A percentile compares a stretch with the other conserved stretches of the same genome.
These are phyloP conservation scores for Warburgia ugandensis DNA, from an alignment of 164 flowering plant genomes.

Conservation along the genomic window DNA sequence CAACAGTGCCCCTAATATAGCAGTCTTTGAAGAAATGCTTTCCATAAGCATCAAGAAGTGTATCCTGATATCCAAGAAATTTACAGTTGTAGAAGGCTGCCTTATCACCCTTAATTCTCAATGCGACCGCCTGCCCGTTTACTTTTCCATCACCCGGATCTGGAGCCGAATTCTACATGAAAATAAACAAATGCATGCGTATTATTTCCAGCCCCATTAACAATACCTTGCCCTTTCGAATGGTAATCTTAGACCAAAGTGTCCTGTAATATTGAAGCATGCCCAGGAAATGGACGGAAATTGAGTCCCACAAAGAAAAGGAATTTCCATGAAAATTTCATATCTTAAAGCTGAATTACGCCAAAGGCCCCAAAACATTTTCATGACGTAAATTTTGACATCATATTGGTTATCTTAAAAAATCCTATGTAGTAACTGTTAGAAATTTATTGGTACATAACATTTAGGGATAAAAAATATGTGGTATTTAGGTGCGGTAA, in stretches of 20 bases:
- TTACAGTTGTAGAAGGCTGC: constrained; percentile 16
- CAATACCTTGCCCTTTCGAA: not conserved
- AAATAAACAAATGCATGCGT: not conserved
- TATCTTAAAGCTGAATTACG: too few species aligned
- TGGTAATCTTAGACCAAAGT: not conserved
- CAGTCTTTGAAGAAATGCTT: constrained; percentile 17
- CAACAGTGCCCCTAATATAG: constrained; percentile 16
- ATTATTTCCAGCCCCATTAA: not conserved
- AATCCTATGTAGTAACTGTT: too few species aligned
- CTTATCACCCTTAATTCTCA: constrained; percentile 14
- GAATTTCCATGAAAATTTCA: too few species aligned
- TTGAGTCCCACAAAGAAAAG: too few species aligned
- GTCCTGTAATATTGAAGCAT: too few species aligned
- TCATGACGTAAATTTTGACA: too few species aligned
- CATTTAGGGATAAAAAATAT: too few species aligned
- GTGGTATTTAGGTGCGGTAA: too few species aligned
- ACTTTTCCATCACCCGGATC: constrained; percentile 35
- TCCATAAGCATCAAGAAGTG: constrained; percentile 20
- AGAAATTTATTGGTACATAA: too few species aligned
- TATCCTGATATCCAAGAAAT: constrained; percentile 18
- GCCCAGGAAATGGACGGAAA: too few species aligned
- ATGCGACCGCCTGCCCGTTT: constrained; percentile 30
- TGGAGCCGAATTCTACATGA: constrained; percentile 56
- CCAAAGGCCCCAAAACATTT: too few species aligned
- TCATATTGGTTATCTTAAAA: too few species aligned